Conservation (phyloP, 1,284 basidiomycete species). For the Sporisorium sorghi region DNA sequence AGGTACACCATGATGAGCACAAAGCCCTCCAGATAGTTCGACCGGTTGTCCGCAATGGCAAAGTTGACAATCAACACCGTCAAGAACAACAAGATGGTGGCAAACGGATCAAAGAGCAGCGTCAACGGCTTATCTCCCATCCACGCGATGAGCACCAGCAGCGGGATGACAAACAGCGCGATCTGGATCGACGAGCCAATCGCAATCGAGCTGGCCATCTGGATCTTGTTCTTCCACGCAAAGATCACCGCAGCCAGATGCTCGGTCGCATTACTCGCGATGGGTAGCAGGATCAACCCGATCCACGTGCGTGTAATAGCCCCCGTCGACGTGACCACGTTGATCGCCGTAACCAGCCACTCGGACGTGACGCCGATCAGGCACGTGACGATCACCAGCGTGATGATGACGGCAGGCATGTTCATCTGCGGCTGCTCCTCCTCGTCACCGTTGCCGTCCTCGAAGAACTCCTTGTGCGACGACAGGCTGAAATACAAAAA, state of each 20-base stretch:
- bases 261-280: conserved; percentile 60
- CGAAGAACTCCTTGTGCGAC: conserved; percentile 57
- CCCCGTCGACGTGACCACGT: conserved; percentile 49
- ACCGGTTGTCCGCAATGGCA: conserved; percentile 56
- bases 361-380: conserved; percentile 64
- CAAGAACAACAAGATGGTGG: conserved; percentile 60
- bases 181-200: conserved; percentile 65
- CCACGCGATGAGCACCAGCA: conserved; percentile 63
- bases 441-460: conserved; percentile 49
- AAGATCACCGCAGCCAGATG: conserved; percentile 60
- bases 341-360: conserved; percentile 61
- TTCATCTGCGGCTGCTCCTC: conserved; percentile 61
- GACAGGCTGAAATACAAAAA: conserved; percentile 57
- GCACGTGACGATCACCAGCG: conserved; percentile 52
- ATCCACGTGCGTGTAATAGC: conserved; percentile 56
- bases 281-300: conserved; percentile 59
- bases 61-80: conserved; percentile 59
- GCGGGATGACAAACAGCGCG: conserved; percentile 60
- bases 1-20: conserved; percentile 60
- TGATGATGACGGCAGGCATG: conserved; percentile 44
- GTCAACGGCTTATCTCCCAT: conserved; percentile 58
- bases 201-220: conserved; percentile 58
- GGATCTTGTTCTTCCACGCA: conserved; percentile 63
- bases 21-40: conserved; percentile 61
- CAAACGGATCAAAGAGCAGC: conserved; percentile 61